A percentile compares a stretch with the other conserved stretches of the same genome.
Evolutionary conservation across 495 filamentous ascomycete species (phyloP).

Genomic region (Tuber aestivum): DNA sequence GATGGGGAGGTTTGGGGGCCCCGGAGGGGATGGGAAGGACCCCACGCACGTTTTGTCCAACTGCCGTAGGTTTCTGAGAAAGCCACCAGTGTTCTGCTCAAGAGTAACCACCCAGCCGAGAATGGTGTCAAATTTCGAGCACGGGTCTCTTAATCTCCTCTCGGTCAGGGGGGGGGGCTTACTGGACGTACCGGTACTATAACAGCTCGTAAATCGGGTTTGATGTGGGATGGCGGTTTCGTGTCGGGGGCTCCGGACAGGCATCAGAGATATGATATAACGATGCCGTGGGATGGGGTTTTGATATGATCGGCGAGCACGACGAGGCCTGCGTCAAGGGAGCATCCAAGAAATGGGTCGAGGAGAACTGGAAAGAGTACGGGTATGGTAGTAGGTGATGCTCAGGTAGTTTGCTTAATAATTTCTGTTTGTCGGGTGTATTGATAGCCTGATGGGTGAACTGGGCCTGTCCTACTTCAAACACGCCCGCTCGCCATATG

Average conservation of each 20-base stretch:
- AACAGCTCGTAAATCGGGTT: conserved; percentile 50
- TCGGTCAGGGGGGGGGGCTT: background rate
- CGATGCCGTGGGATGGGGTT: conserved; percentile 50
- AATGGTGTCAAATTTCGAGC: conserved; percentile 56
- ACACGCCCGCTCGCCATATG: background rate
- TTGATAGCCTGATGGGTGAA: background rate
- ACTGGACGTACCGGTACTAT: too few species aligned
- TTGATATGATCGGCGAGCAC: conserved; percentile 51
- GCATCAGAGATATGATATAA: conserved; percentile 51
- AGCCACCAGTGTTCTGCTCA: conserved; percentile 55
- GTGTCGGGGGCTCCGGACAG: conserved; percentile 49
- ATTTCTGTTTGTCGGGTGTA: background rate
- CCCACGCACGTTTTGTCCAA: conserved; percentile 51
- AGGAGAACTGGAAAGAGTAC: conserved; percentile 43
- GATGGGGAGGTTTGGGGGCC: conserved; percentile 45
- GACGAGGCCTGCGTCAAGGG: conserved; percentile 48
- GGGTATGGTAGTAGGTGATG: conserved; percentile 14
- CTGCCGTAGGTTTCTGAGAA: conserved; percentile 52
- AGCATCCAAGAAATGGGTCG: conserved; percentile 48
- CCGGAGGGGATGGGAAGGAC: conserved; percentile 47
- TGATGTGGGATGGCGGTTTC: conserved; percentile 48
- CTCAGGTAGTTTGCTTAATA: background rate
- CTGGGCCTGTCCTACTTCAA: background rate
- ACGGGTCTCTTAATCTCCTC: conserved; percentile 12
- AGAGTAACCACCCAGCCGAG: conserved; percentile 56